A percentile compares a stretch with the other conserved stretches of the same genome.
These are phyloP conservation scores for Xerocomus spinulosus DNA, from an alignment of 768 basidiomycete genomes.

Conservation along the genomic window DNA sequence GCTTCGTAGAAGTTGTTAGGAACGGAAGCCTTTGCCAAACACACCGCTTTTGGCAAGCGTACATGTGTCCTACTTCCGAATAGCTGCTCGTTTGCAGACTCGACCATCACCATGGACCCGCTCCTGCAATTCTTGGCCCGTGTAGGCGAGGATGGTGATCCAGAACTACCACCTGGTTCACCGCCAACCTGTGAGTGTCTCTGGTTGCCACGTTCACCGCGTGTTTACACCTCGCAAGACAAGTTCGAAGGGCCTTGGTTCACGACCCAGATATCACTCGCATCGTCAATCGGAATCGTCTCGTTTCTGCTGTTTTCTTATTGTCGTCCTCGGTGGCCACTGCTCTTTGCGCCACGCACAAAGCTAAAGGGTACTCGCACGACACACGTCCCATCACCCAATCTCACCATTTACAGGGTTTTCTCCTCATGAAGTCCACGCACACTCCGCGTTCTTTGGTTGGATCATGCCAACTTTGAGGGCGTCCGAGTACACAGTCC, in stretches of 20 bases:
- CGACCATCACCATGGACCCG: slow-evolving; percentile 13
- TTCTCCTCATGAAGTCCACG: slow-evolving; percentile 90
- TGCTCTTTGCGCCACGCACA: slow-evolving; percentile 89
- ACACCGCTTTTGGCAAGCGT: slow-evolving; percentile 15
- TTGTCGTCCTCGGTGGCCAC: slow-evolving; percentile 80
- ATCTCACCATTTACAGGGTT: slow-evolving; percentile 53
- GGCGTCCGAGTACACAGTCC: slow-evolving; percentile 87
- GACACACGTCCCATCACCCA: neutral
- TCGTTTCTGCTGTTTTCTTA: slow-evolving; percentile 90
- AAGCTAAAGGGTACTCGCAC: slow-evolving; percentile 77
- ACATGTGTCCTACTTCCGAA: slow-evolving; percentile 3
- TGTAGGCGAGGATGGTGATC: slow-evolving; percentile 30
- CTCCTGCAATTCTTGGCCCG: slow-evolving; percentile 13
- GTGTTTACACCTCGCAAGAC: slow-evolving; percentile 44
- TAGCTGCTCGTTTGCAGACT: neutral
- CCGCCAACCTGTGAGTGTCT: slow-evolving; percentile 55
- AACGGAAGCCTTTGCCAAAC: slow-evolving; percentile 19
- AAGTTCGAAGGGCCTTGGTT: slow-evolving; percentile 96
- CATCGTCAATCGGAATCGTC: slow-evolving; percentile 67
- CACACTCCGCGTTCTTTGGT: slow-evolving; percentile 83
- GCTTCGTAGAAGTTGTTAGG: slow-evolving; percentile 8
- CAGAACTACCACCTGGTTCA: slow-evolving; percentile 54
- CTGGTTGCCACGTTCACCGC: too few species aligned
- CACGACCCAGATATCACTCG: slow-evolving; percentile 80
- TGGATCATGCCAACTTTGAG: slow-evolving; percentile 93